phyloP scores from a whole-genome alignment of 495 filamentous ascomycete genomes.

The Pseudotulostoma volvatum region DNA sequence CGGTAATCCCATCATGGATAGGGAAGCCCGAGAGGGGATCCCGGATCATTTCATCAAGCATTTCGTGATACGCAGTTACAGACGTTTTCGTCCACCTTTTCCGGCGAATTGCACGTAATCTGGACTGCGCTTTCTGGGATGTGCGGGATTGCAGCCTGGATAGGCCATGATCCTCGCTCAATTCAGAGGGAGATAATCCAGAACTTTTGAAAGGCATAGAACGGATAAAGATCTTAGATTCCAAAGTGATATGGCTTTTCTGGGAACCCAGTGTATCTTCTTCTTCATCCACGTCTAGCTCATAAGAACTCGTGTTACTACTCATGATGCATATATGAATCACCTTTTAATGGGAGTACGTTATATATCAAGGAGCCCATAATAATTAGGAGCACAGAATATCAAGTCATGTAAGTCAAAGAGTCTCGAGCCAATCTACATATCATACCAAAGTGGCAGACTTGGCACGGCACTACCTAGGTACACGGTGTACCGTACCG shows the following conservation, averaged over 20 bases:
- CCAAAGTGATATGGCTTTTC: neutral
- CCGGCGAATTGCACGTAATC: too few species aligned
- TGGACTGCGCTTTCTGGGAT: too few species aligned
- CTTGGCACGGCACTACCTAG: neutral
- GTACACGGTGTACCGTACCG: too few species aligned
- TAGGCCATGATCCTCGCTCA: neutral
- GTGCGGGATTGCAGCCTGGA: neutral
- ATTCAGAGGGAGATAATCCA: too few species aligned
- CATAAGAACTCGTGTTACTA: conserved; percentile 17
- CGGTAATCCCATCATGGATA: too few species aligned
- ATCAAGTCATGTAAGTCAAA: neutral
- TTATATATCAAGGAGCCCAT: too few species aligned
- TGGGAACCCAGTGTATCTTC: conserved; percentile 13
- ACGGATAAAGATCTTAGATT: too few species aligned
- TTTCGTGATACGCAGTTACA: conserved; percentile 32
- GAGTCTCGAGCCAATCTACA: neutral
- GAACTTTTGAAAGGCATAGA: too few species aligned
- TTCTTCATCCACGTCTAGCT: conserved; percentile 18
- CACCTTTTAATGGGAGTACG: neutral
- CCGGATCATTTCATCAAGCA: conserved; percentile 44
- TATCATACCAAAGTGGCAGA: neutral
- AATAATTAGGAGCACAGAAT: too few species aligned
- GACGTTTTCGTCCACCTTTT: too few species aligned
- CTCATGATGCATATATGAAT: conserved; percentile 16
- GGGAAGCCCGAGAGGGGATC: too few species aligned